Conservation (phyloP, 2,329 filamentous ascomycete genomes). For the Triangularia setosa region DNA sequence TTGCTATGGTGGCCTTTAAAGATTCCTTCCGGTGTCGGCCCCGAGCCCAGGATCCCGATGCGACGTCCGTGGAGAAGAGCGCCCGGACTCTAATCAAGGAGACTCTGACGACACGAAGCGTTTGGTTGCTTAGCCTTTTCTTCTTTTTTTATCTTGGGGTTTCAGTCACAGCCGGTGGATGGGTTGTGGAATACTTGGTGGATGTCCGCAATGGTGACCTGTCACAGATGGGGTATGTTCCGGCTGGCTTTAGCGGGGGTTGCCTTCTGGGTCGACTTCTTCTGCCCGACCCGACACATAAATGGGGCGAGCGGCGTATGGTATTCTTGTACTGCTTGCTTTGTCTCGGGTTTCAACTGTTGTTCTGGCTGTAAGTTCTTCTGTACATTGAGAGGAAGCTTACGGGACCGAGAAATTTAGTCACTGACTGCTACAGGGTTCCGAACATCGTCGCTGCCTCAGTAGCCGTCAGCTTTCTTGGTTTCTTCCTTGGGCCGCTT, state of each 20-base stretch:
- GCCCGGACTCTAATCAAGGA: constrained; percentile 42
- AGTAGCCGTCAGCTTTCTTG: constrained; percentile 50
- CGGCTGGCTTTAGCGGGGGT: constrained; percentile 57
- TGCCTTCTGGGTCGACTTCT: constrained; percentile 53
- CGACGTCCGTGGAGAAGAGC: constrained; percentile 18
- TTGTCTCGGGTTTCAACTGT: constrained; percentile 50
- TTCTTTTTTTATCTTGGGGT: constrained; percentile 62
- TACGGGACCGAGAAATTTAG: background rate
- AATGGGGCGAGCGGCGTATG: constrained; percentile 56
- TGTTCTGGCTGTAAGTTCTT: constrained; percentile 53
- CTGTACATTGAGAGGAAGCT: background rate
- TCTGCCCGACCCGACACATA: constrained; percentile 56
- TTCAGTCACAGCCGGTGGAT: constrained; percentile 53
- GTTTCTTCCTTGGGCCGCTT: constrained; percentile 55
- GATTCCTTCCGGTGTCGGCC: constrained; percentile 36
- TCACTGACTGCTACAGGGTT: constrained; percentile 27
- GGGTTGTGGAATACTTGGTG: constrained; percentile 63
- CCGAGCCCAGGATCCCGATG: background rate
- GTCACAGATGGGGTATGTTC: constrained; percentile 57
- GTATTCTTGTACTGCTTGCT: constrained; percentile 50
- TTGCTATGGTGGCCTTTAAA: constrained; percentile 47
- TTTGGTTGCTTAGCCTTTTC: constrained; percentile 59
- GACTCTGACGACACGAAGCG: constrained; percentile 40
- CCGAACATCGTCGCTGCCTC: constrained; percentile 47
- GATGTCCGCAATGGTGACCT: constrained; percentile 55